These are phyloP conservation scores for Turnera subulata DNA, from an alignment of 345 rosid genomes.

Conservation along the genomic window DNA sequence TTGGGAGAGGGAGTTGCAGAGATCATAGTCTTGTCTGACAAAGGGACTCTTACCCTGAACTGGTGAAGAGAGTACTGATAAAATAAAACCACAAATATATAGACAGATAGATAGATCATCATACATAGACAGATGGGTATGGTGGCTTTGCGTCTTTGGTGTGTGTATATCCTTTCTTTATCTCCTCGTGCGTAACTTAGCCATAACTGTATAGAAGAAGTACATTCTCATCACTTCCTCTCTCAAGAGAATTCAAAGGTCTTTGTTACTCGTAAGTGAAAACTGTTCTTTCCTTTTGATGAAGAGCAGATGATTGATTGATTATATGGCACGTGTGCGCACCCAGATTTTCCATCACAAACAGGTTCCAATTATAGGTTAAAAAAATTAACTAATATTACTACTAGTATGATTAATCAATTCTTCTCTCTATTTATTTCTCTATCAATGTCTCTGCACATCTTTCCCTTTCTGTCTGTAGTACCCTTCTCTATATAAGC, in stretches of 20 bases:
- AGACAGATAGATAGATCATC: slow-evolving; percentile 3
- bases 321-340: slow-evolving; percentile 79
- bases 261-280: slow-evolving; percentile 20
- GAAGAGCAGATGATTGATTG: slow-evolving; percentile 57
- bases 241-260: slow-evolving; percentile 10
- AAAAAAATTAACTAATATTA: slow-evolving; percentile 30
- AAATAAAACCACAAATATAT: too few relatives aligned
- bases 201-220: slow-evolving; percentile 5
- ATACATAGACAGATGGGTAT: slow-evolving; percentile 21
- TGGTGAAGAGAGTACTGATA: too few relatives aligned
- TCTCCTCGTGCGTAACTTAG: slow-evolving; percentile 2
- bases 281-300: slow-evolving; percentile 24
- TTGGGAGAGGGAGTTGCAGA: slow-evolving; percentile 54
- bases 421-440: slow-evolving; percentile 24
- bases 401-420: slow-evolving; percentile 27
- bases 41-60: slow-evolving; percentile 23
- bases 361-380: slow-evolving; percentile 52
- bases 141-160: neutral
- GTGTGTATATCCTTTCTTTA: neutral
- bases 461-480: slow-evolving; percentile 4
- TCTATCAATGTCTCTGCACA: slow-evolving; percentile 12
- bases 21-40: slow-evolving; percentile 50
- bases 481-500: slow-evolving; percentile 24
- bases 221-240: slow-evolving; percentile 14
- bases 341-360: slow-evolving; percentile 55